phyloP scores from a whole-genome alignment of 2,329 filamentous ascomycete genomes.

The Paecilomyces sp. region DNA sequence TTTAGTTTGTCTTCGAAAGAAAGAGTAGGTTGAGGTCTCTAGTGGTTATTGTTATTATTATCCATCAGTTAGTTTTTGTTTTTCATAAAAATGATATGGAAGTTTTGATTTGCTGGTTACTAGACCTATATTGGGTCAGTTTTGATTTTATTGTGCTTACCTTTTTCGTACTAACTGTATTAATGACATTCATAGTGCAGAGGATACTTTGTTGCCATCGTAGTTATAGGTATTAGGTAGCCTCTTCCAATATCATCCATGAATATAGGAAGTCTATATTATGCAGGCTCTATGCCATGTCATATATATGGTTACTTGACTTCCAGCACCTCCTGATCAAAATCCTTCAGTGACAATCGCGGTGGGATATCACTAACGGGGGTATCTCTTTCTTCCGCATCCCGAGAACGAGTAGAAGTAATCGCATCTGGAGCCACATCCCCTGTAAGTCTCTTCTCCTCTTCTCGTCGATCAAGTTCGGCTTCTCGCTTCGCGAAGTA shows the following conservation, averaged over 20 bases:
- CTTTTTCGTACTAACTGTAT: too few species aligned
- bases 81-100: too few species aligned
- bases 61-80: too few species aligned
- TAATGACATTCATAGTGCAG: too few species aligned
- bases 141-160: too few species aligned
- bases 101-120: too few species aligned
- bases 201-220: too few species aligned
- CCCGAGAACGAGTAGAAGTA: background rate
- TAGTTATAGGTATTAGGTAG: too few species aligned
- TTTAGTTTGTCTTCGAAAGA: background rate
- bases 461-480: constrained; percentile 1
- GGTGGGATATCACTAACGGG: background rate
- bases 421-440: too few species aligned
- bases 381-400: background rate
- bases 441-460: background rate
- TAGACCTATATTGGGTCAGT: too few species aligned
- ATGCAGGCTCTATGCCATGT: background rate
- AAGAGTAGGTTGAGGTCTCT: too few species aligned
- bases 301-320: background rate
- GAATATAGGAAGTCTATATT: background rate
- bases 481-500: constrained; percentile 7
- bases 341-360: background rate
- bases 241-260: background rate
- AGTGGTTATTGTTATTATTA: too few species aligned
- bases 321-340: background rate